These are phyloP conservation scores for Vicia sativa DNA, from an alignment of 306 rosid species.

Conservation along the genomic window DNA sequence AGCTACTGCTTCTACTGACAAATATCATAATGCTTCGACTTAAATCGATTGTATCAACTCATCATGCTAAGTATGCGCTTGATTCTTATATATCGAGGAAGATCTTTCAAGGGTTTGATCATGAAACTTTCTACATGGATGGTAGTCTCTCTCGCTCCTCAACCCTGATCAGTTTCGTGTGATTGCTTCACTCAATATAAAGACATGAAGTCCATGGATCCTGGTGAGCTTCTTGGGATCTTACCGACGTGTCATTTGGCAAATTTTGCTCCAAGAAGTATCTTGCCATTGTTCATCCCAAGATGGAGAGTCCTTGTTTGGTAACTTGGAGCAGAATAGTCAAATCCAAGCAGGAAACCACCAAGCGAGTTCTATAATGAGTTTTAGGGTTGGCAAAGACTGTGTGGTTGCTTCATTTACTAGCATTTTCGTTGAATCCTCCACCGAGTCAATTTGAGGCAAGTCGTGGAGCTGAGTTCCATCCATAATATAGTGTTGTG, in stretches of 20 bases:
- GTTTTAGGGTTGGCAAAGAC: conserved; percentile 79
- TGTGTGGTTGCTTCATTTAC: conserved; percentile 87
- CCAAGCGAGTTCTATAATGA: conserved; percentile 77
- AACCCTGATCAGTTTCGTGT: conserved; percentile 82
- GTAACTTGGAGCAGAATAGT: conserved; percentile 77
- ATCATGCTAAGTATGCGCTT: conserved; percentile 85
- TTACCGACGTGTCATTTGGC: conserved; percentile 88
- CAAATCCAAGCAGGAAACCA: conserved; percentile 73
- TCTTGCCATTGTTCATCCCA: conserved; percentile 83
- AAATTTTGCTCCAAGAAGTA: conserved; percentile 91
- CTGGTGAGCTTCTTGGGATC: conserved; percentile 86
- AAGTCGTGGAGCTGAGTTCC: conserved; percentile 83
- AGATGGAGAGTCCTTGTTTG: conserved; percentile 98
- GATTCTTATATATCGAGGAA: conserved; percentile 81
- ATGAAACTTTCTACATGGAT: conserved; percentile 94
- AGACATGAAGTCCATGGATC: conserved; percentile 94
- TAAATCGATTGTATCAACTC: conserved; percentile 50
- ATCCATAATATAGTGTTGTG: conserved; percentile 70
- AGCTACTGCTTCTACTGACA: conserved; percentile 56
- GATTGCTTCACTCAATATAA: conserved; percentile 83
- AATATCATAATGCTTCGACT: conserved; percentile 40
- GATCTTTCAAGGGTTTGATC: conserved; percentile 87
- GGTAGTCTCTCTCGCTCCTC: conserved; percentile 92
- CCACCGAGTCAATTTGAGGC: conserved; percentile 91
- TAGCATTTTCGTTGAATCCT: conserved; percentile 92